Evolutionary conservation across 768 basidiomycete species (phyloP).

Genomic region (Suillus discolor): DNA sequence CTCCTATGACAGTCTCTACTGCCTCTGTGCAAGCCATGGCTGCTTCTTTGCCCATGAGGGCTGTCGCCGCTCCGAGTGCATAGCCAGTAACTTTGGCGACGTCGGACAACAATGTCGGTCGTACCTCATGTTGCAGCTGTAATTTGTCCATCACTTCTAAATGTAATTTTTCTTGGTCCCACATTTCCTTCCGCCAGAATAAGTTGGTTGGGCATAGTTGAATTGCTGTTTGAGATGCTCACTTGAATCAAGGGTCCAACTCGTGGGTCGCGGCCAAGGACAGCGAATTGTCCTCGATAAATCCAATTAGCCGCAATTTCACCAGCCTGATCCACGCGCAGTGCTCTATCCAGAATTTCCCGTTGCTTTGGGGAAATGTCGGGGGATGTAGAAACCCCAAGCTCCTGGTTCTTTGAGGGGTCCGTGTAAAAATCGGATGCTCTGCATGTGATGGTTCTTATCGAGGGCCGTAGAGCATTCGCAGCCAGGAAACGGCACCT

Average conservation of each 20-base stretch:
- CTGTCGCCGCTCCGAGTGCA: slow-evolving; percentile 83
- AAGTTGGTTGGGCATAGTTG: slow-evolving; percentile 8
- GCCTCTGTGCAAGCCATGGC: slow-evolving; percentile 99
- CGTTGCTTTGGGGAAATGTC: slow-evolving; percentile 53
- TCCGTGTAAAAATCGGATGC: slow-evolving; percentile 56
- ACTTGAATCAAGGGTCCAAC: slow-evolving; percentile 77
- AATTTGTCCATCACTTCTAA: slow-evolving; percentile 83
- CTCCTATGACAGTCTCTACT: slow-evolving; percentile 96
- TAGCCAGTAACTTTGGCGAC: slow-evolving; percentile 88
- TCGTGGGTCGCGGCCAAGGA: slow-evolving; percentile 61
- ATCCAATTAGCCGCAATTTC: slow-evolving; percentile 97
- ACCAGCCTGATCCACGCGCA: slow-evolving; percentile 94
- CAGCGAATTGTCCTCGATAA: slow-evolving; percentile 82
- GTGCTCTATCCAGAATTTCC: slow-evolving; percentile 57
- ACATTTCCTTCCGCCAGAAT: slow-evolving; percentile 79
- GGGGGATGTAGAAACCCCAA: slow-evolving; percentile 59
- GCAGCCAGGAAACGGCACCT: neutral
- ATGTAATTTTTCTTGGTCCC: slow-evolving; percentile 95
- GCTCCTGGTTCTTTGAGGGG: slow-evolving; percentile 33
- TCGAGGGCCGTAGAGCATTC: neutral
- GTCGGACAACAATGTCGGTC: slow-evolving; percentile 83
- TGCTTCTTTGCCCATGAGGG: slow-evolving; percentile 86
- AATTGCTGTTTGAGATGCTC: slow-evolving; percentile 20
- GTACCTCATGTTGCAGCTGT: slow-evolving; percentile 77
- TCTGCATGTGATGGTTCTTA: slow-evolving; percentile 14